A percentile compares a stretch with the other conserved stretches of the same genome.
Evolutionary conservation across 139 green algal genomes (phyloP).

Genomic region (Chara braunii): DNA sequence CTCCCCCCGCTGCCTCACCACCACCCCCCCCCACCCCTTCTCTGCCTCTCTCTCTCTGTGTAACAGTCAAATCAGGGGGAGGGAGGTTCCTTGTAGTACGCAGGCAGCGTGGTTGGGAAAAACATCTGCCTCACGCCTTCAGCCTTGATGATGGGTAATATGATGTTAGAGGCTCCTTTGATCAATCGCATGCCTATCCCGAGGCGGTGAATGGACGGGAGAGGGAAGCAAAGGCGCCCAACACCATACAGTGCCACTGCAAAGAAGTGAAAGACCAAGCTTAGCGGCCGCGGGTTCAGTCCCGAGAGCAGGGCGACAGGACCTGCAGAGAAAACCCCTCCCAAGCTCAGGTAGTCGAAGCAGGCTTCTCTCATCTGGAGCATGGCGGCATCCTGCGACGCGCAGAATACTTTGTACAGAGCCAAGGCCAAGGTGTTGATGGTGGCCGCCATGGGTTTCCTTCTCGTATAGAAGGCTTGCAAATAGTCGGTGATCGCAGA

Average conservation of each 20-base stretch:
- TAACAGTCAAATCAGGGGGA: not conserved
- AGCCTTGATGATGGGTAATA: constrained; percentile 47
- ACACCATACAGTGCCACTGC: constrained; percentile 84
- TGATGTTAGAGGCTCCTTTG: constrained; percentile 44
- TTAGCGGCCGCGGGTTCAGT: constrained; percentile 74
- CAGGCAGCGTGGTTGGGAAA: constrained; percentile 31
- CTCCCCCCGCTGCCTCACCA: not conserved
- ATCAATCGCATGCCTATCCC: constrained; percentile 46
- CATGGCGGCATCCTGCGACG: constrained; percentile 59
- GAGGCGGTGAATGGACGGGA: constrained; percentile 59
- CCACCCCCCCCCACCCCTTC: not conserved
- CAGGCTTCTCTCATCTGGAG: constrained; percentile 92
- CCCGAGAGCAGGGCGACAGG: constrained; percentile 79
- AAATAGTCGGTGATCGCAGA: constrained; percentile 57
- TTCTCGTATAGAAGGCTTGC: constrained; percentile 62
- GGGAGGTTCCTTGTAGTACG: constrained; percentile 20
- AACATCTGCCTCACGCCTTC: constrained; percentile 46
- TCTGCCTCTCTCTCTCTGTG: constrained; percentile 1
- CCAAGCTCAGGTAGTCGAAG: constrained; percentile 92
- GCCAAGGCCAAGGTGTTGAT: constrained; percentile 98
- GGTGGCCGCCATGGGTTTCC: constrained; percentile 76
- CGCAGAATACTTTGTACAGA: constrained; percentile 91
- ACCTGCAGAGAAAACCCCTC: constrained; percentile 68
- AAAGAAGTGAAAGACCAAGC: constrained; percentile 96
- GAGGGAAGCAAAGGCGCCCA: constrained; percentile 69